These are phyloP conservation scores for Rhodotorula toruloides DNA, from an alignment of 768 basidiomycete species.

Conservation along the genomic window DNA sequence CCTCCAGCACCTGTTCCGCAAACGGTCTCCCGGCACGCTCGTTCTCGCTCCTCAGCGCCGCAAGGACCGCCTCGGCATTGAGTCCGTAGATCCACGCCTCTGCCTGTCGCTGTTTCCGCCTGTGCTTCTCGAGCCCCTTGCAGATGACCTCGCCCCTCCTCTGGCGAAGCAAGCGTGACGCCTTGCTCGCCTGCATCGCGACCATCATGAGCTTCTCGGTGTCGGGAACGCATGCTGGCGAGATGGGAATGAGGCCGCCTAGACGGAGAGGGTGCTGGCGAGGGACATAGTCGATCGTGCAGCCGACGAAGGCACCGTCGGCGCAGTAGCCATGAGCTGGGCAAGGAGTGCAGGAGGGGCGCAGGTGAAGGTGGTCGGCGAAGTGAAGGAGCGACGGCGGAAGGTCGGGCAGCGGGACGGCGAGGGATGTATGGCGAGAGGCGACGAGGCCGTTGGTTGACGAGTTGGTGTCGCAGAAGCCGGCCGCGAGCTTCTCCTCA, in stretches of 20 bases:
- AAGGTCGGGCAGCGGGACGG: conserved; percentile 43
- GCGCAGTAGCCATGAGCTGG: conserved; percentile 47
- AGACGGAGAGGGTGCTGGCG: conserved; percentile 27
- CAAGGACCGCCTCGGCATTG: conserved; percentile 16
- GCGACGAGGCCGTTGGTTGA: conserved; percentile 43
- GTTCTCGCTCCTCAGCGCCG: conserved; percentile 18
- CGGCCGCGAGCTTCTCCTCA: conserved; percentile 39
- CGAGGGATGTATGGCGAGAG: conserved; percentile 27
- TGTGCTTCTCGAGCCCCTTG: conserved; percentile 39
- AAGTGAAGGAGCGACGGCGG: conserved; percentile 35
- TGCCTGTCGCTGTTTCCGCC: background rate
- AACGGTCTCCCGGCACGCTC: conserved; percentile 41
- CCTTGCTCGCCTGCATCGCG: conserved; percentile 43
- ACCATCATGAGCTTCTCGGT: conserved; percentile 47
- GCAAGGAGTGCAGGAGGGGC: conserved; percentile 47
- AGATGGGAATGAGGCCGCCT: conserved; percentile 44
- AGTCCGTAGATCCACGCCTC: conserved; percentile 23
- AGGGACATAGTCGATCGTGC: conserved; percentile 47
- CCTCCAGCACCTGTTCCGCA: conserved; percentile 45
- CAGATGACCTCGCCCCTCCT: conserved; percentile 46
- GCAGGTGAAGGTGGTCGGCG: conserved; percentile 4
- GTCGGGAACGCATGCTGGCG: conserved; percentile 48
- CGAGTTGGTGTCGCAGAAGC: conserved; percentile 48
- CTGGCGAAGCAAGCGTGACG: conserved; percentile 43
- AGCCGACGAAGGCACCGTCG: conserved; percentile 44